phyloP scores from a whole-genome alignment of 495 filamentous ascomycete species.

The Penicillium canescens region DNA sequence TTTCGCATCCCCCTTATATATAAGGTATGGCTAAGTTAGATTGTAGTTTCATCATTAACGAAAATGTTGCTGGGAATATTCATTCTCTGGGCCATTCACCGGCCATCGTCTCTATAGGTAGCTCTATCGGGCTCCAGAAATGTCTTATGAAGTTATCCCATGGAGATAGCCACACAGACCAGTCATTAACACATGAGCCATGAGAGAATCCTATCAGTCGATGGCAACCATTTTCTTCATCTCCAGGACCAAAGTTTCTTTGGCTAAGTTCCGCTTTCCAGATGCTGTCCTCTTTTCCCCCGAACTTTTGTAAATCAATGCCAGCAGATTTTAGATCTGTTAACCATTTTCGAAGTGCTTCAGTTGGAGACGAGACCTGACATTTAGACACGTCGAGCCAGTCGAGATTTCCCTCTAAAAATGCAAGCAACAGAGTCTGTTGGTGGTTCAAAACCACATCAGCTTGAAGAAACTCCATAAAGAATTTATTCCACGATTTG shows the following conservation, averaged over 20 bases:
- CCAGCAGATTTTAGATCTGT: no score
- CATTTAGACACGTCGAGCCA: background rate
- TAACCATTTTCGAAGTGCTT: no score
- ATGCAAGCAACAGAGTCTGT: background rate
- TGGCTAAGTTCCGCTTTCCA: background rate
- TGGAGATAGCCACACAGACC: conserved; percentile 7
- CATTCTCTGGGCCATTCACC: conserved; percentile 5
- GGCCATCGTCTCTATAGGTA: conserved; percentile 1
- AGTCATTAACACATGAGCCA: conserved; percentile 3
- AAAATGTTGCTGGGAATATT: background rate
- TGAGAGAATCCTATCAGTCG: background rate
- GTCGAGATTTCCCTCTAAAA: background rate
- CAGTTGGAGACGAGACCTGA: no score
- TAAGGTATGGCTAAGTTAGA: no score
- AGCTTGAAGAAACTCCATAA: background rate
- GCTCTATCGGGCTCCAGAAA: conserved; percentile 8
- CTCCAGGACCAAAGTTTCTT: background rate
- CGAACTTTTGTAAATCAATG: no score
- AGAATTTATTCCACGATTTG: no score
- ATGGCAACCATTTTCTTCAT: background rate
- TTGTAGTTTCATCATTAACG: background rate
- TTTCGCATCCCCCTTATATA: no score
- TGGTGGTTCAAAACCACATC: background rate
- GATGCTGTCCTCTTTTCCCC: background rate
- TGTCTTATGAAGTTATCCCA: background rate